Percentiles rank a stretch among this genome's conserved stretches.
These are phyloP conservation scores for Lotmaria passim DNA, from an alignment of 208 protist species.

Conservation along the genomic window DNA sequence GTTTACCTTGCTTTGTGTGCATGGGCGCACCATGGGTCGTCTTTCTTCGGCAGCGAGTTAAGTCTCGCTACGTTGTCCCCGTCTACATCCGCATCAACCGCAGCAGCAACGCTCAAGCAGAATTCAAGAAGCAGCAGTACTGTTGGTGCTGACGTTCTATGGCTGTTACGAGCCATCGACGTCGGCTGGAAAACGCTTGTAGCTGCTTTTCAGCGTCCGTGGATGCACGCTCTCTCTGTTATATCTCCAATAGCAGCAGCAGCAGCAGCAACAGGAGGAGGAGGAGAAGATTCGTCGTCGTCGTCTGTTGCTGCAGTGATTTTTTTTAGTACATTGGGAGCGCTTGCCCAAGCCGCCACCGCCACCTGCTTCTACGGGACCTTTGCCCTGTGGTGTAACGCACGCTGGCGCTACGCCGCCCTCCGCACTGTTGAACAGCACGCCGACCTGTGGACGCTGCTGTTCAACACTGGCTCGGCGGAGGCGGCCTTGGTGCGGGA, in stretches of 20 bases:
- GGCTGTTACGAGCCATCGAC: background rate
- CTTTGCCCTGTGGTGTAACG: constrained; percentile 25
- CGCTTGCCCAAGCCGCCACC: constrained; percentile 16
- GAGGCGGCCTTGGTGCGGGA: background rate
- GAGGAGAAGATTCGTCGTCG: too few species aligned
- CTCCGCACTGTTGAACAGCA: constrained; percentile 7
- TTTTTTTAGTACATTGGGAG: background rate
- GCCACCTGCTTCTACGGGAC: constrained; percentile 32
- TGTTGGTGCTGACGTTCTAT: too few species aligned
- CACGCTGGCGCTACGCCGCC: constrained; percentile 25
- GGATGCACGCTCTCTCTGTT: background rate
- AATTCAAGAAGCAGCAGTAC: too few species aligned
- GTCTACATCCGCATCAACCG: background rate
- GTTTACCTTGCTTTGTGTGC: constrained; percentile 18
- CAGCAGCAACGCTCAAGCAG: too few species aligned
- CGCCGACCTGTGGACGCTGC: constrained; percentile 10
- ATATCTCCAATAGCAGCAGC: too few species aligned
- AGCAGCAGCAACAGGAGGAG: background rate
- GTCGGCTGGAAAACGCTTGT: background rate
- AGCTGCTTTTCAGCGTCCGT: constrained; percentile 16
- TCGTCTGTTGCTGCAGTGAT: background rate
- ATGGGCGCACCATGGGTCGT: background rate
- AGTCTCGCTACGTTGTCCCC: background rate
- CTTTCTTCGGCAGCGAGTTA: background rate
- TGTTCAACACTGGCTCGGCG: background rate